phyloP scores from a whole-genome alignment of 2,329 filamentous ascomycete species.

The Pseudogymnoascus sp. region DNA sequence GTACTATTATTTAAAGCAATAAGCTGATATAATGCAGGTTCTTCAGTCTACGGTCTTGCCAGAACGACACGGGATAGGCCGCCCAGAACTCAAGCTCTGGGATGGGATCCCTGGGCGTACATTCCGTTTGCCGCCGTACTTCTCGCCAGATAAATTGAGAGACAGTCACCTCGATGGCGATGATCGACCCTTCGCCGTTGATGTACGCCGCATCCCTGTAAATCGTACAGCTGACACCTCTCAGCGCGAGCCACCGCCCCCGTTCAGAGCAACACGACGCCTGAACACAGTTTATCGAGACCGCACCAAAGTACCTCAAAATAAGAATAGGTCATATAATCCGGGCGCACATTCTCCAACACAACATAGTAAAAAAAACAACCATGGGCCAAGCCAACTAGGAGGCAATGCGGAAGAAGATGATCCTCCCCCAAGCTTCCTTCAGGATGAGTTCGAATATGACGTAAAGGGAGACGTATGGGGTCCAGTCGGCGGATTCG shows the following conservation, averaged over 20 bases:
- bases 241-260: neutral
- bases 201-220: neutral
- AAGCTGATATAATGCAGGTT: neutral
- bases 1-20: neutral
- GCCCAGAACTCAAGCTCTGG: neutral
- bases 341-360: neutral
- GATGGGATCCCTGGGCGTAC: neutral
- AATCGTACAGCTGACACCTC: neutral
- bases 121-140: slow-evolving; percentile 3
- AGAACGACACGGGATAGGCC: neutral
- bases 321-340: neutral
- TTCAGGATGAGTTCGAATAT: neutral
- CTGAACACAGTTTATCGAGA: neutral
- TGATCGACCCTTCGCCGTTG: neutral
- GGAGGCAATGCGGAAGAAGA: neutral
- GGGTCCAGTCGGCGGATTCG: neutral
- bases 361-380: neutral
- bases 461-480: neutral
- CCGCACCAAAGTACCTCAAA: neutral
- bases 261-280: neutral
- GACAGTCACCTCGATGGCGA: neutral
- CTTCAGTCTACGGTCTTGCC: slow-evolving; percentile 1
- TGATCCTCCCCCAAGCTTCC: neutral
- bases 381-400: neutral
- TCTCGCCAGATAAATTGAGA: neutral